phyloP scores from a whole-genome alignment of 805 yeast genomes.

The Scheffersomyces lignosus region DNA sequence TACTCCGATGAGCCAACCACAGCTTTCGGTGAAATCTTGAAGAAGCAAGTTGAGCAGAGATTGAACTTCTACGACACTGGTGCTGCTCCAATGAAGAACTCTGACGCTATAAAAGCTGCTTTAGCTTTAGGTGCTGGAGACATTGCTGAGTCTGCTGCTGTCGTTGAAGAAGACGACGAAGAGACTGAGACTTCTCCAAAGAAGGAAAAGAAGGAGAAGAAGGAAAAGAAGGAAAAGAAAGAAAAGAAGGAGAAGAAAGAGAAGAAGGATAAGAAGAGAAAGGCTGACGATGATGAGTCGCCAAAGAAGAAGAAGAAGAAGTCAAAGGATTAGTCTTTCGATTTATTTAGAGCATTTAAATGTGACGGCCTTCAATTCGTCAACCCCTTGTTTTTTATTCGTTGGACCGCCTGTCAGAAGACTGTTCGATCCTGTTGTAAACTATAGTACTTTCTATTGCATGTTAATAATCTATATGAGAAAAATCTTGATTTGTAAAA shows the following conservation, averaged over 20 bases:
- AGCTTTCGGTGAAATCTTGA: constrained; percentile 85
- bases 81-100: constrained; percentile 92
- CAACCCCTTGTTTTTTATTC: not conserved
- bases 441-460: constrained; percentile 25
- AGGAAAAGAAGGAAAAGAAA: constrained; percentile 33
- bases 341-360: not conserved
- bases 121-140: constrained; percentile 64
- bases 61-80: constrained; percentile 95
- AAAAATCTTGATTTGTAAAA: constrained; percentile 5
- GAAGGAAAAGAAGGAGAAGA: constrained; percentile 26
- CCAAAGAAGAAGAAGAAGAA: constrained; percentile 46
- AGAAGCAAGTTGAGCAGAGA: constrained; percentile 97
- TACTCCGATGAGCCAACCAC: constrained; percentile 93
- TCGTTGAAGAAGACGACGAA: constrained; percentile 19
- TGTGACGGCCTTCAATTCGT: not conserved
- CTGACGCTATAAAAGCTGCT: constrained; percentile 92
- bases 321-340: constrained; percentile 39
- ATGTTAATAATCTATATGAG: constrained; percentile 18
- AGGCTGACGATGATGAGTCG: constrained; percentile 38
- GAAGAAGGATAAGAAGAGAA: constrained; percentile 32
- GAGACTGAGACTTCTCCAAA: constrained; percentile 22
- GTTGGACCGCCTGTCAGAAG: not conserved
- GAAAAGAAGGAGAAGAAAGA: constrained; percentile 35
- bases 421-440: constrained; percentile 17
- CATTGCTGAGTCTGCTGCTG: constrained; percentile 39